phyloP scores from a whole-genome alignment of 768 basidiomycete genomes.

The Tylopilus subfusipes region DNA sequence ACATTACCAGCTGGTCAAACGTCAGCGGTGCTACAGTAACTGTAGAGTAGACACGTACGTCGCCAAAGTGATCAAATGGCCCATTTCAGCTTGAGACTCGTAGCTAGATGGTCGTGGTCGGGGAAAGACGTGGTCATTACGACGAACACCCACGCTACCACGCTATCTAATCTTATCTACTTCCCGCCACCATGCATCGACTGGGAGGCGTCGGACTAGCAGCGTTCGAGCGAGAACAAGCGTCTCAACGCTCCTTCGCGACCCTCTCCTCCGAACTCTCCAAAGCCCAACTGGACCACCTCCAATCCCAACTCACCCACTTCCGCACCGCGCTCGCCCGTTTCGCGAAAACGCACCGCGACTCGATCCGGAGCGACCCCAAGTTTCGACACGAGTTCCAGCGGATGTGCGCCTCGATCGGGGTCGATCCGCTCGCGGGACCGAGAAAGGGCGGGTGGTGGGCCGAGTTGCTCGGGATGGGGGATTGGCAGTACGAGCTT shows the following conservation, averaged over 20 bases:
- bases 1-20: conserved; percentile 24
- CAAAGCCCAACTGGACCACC: conserved; percentile 67
- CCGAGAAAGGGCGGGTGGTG: conserved; percentile 86
- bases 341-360: conserved; percentile 82
- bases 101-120: not conserved
- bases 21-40: not conserved
- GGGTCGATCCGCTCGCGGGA: conserved; percentile 91
- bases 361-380: conserved; percentile 80
- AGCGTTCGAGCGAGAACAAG: conserved; percentile 84
- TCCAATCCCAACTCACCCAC: conserved; percentile 77
- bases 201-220: conserved; percentile 82
- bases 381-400: conserved; percentile 89
- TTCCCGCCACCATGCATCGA: conserved; percentile 51
- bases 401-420: conserved; percentile 92
- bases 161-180: conserved; percentile 15
- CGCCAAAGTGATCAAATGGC: conserved; percentile 83
- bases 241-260: conserved; percentile 76
- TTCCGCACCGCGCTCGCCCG: conserved; percentile 77
- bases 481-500: conserved; percentile 95
- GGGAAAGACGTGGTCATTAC: not conserved
- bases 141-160: not conserved
- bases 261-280: conserved; percentile 79
- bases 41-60: conserved; percentile 51
- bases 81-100: conserved; percentile 49
- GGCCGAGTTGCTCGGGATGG: conserved; percentile 81